A percentile compares a stretch with the other conserved stretches of the same genome.
Conservation (phyloP, 306 rosid genomes). For the Prunus dulcis region DNA sequence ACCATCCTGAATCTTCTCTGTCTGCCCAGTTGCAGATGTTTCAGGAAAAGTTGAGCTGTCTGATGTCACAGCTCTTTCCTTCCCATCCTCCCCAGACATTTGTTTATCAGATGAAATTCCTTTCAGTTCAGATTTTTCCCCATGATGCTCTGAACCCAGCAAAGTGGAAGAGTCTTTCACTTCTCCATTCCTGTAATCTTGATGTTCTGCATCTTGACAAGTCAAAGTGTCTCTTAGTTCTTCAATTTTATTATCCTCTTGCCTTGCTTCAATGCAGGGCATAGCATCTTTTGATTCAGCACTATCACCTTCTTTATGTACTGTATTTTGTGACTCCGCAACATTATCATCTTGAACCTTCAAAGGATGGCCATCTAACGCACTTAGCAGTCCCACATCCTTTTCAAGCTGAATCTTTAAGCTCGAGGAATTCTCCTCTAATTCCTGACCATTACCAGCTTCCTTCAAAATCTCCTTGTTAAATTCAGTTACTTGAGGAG, state of each 20-base stretch:
- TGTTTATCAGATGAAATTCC: slow-evolving; percentile 28
- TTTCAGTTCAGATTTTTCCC: slow-evolving; percentile 26
- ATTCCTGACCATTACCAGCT: slow-evolving; percentile 25
- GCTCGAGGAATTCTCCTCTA: slow-evolving; percentile 28
- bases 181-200: slow-evolving; percentile 27
- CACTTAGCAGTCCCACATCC: slow-evolving; percentile 23
- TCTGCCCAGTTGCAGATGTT: slow-evolving; percentile 30
- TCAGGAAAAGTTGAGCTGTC: slow-evolving; percentile 18
- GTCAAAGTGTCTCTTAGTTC: slow-evolving; percentile 3
- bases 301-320: slow-evolving; percentile 26
- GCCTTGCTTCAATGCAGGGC: slow-evolving; percentile 17
- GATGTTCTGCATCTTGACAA: slow-evolving; percentile 22
- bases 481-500: slow-evolving; percentile 34
- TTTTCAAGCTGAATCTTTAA: slow-evolving; percentile 27
- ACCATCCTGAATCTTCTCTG: slow-evolving; percentile 24
- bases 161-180: slow-evolving; percentile 13
- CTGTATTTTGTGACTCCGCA: slow-evolving; percentile 24
- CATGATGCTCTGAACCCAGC: slow-evolving; percentile 25
- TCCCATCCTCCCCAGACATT: slow-evolving; percentile 14
- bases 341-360: slow-evolving; percentile 31
- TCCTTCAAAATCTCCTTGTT: slow-evolving; percentile 26
- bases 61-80: slow-evolving; percentile 13
- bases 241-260: slow-evolving; percentile 17
- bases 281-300: slow-evolving; percentile 22
- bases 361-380: slow-evolving; percentile 18